These are phyloP conservation scores for Termitomyces sp. DNA, from an alignment of 768 basidiomycete species.

Conservation along the genomic window DNA sequence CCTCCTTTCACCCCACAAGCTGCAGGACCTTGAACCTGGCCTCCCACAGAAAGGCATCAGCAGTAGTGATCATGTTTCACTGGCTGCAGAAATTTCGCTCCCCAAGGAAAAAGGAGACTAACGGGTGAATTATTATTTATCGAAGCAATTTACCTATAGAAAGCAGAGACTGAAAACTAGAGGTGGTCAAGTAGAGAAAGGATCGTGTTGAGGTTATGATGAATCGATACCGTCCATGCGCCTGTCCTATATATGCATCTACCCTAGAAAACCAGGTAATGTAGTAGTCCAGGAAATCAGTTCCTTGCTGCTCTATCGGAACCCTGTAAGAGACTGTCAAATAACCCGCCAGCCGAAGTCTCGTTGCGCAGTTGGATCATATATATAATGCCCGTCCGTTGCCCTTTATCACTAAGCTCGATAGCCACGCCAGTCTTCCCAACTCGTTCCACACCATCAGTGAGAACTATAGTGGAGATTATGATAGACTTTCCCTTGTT, in stretches of 20 bases:
- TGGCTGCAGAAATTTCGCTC: conserved; percentile 60
- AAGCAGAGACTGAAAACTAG: conserved; percentile 8
- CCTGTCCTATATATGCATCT: conserved; percentile 8
- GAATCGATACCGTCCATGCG: conserved; percentile 7
- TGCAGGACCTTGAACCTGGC: conserved; percentile 58
- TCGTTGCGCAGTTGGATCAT: conserved; percentile 97
- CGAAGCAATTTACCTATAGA: conserved; percentile 9
- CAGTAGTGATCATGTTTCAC: conserved; percentile 83
- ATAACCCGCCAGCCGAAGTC: conserved; percentile 76
- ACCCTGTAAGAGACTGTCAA: conserved; percentile 81
- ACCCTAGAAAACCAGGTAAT: conserved; percentile 3
- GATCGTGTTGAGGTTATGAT: conserved; percentile 10
- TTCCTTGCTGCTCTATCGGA: conserved; percentile 53
- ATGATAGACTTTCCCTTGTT: conserved; percentile 69
- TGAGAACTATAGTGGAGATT: conserved; percentile 93
- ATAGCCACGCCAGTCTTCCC: conserved; percentile 98
- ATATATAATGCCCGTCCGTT: conserved; percentile 89
- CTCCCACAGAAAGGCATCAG: conserved; percentile 76
- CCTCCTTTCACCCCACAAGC: conserved; percentile 57
- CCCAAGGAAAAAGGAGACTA: conserved; percentile 8
- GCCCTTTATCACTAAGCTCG: conserved; percentile 89
- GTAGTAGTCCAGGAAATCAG: conserved; percentile 2
- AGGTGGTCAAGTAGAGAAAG: conserved; percentile 4
- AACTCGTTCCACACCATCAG: conserved; percentile 96
- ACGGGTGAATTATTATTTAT: conserved; percentile 15